A percentile compares a stretch with the other conserved stretches of the same genome.
These are phyloP conservation scores for Pleurotus cornucopiae DNA, from an alignment of 768 basidiomycete species.

Conservation along the genomic window DNA sequence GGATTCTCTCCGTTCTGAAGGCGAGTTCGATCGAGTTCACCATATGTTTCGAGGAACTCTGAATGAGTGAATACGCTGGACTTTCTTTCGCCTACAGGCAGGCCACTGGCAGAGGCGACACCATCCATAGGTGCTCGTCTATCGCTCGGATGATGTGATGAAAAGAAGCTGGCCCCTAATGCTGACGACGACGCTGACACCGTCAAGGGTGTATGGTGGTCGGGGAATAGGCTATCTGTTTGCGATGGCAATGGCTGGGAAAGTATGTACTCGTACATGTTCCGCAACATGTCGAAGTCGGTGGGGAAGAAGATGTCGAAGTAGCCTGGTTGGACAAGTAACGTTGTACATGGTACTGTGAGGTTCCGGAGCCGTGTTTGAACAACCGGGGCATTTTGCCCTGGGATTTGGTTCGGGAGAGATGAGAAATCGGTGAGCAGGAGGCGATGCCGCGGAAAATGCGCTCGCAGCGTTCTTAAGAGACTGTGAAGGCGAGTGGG, in stretches of 20 bases:
- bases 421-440: conserved; percentile 90
- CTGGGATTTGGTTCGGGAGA: conserved; percentile 81
- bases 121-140: conserved; percentile 66
- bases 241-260: conserved; percentile 41
- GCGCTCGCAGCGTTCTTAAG: conserved; percentile 71
- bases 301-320: conserved; percentile 99
- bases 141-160: conserved; percentile 52
- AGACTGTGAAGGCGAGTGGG: conserved; percentile 89
- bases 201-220: conserved; percentile 50
- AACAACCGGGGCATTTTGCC: conserved; percentile 82
- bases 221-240: conserved; percentile 22
- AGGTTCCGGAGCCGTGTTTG: conserved; percentile 85
- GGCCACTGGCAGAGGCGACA: conserved; percentile 67
- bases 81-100: conserved; percentile 78
- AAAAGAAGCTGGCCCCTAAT: conserved; percentile 67
- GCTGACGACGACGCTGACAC: conserved; percentile 43
- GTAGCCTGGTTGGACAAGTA: conserved; percentile 91
- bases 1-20: conserved; percentile 85
- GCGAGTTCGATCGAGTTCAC: conserved; percentile 64
- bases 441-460: conserved; percentile 92
- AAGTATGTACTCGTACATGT: conserved; percentile 87
- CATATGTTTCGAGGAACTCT: conserved; percentile 87
- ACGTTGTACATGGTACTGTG: conserved; percentile 85
- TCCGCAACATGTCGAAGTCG: conserved; percentile 74
- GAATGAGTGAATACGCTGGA: conserved; percentile 83